Percentiles rank a stretch among this genome's conserved stretches.
These are phyloP conservation scores for Parastagonospora avenae DNA, from an alignment of 2,329 filamentous ascomycete species.

Conservation along the genomic window DNA sequence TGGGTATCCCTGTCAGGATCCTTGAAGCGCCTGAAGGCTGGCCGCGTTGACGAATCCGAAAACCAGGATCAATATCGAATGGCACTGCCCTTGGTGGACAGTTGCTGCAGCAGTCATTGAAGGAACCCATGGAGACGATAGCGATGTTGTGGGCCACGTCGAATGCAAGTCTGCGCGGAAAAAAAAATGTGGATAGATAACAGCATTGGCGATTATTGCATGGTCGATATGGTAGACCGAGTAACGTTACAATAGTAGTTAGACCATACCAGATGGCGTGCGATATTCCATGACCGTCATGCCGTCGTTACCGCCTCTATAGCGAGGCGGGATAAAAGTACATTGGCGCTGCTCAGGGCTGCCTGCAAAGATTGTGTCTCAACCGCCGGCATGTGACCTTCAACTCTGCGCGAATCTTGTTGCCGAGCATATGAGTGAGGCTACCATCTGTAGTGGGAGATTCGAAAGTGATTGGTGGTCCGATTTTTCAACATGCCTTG, in stretches of 20 bases:
- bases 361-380: constrained; percentile 1
- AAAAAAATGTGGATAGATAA: constrained; percentile 22
- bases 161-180: constrained; percentile 9
- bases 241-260: constrained; percentile 12
- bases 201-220: constrained; percentile 12
- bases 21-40: not conserved
- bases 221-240: constrained; percentile 12
- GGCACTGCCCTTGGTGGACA: not conserved
- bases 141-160: constrained; percentile 11
- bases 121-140: constrained; percentile 11
- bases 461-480: no score
- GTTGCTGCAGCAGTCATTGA: constrained; percentile 3
- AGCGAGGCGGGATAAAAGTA: constrained; percentile 26
- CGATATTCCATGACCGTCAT: constrained; percentile 20
- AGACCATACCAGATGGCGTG: constrained; percentile 19
- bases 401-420: not conserved
- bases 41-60: not conserved
- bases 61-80: not conserved
- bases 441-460: no score
- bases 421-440: not conserved
- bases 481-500: no score
- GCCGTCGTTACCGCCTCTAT: constrained; percentile 20
- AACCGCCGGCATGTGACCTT: not conserved
- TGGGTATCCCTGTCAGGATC: not conserved
- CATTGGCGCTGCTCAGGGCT: constrained; percentile 17